A percentile compares a stretch with the other conserved stretches of the same genome.
Evolutionary conservation across 2,329 filamentous ascomycete genomes (phyloP).

Genomic region (Epichloe brachyelytri): DNA sequence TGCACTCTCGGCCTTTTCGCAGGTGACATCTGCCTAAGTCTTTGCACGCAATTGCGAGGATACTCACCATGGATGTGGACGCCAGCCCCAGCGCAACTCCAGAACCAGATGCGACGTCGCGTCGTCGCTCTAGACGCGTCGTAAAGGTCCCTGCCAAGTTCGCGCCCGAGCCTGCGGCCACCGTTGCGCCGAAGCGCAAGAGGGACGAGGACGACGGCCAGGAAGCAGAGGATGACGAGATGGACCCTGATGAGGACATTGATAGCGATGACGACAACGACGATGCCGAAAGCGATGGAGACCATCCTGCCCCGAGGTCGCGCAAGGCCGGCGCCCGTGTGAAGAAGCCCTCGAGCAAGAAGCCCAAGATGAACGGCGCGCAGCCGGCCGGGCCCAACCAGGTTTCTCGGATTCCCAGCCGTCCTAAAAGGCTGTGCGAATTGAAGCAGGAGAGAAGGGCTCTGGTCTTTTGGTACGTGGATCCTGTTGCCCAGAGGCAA

Average conservation of each 20-base stretch:
- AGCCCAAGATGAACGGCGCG: conserved; percentile 49
- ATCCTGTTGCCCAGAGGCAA: background rate
- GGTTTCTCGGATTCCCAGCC: conserved; percentile 33
- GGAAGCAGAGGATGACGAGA: conserved; percentile 35
- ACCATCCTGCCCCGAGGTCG: conserved; percentile 24
- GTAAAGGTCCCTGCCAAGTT: conserved; percentile 48
- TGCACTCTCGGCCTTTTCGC: conserved; percentile 5
- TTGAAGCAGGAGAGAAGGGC: conserved; percentile 37
- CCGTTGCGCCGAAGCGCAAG: conserved; percentile 44
- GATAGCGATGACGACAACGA: conserved; percentile 20
- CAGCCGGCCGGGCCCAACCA: conserved; percentile 24
- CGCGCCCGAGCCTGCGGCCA: conserved; percentile 31
- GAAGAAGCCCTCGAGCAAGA: conserved; percentile 49
- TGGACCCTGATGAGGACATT: conserved; percentile 27
- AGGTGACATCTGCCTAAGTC: conserved; percentile 8
- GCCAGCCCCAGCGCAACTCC: conserved; percentile 17
- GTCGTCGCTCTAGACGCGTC: conserved; percentile 59
- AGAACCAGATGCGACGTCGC: conserved; percentile 36
- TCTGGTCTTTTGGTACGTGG: conserved; percentile 40
- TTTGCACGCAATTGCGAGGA: conserved; percentile 7
- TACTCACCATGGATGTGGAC: conserved; percentile 8
- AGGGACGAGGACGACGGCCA: conserved; percentile 35
- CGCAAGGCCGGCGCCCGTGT: conserved; percentile 29
- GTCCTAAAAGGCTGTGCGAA: conserved; percentile 43
- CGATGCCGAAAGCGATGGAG: conserved; percentile 32